Conservation (phyloP, 306 rosid genomes). For the Prunus armeniaca region DNA sequence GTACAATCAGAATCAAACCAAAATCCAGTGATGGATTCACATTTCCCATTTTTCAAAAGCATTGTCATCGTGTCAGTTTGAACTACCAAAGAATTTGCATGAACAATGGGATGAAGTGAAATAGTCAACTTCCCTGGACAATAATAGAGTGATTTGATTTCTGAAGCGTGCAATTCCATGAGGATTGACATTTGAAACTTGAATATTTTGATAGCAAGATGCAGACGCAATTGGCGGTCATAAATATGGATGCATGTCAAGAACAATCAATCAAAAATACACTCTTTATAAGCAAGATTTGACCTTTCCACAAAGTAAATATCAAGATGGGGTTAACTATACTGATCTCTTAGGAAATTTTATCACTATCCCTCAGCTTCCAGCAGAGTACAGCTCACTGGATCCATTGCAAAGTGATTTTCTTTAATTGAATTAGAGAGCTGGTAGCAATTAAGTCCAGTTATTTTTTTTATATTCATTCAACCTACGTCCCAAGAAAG, state of each 20-base stretch:
- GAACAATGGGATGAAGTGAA: background rate
- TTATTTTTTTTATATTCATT: slow-evolving; percentile 10
- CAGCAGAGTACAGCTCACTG: slow-evolving; percentile 17
- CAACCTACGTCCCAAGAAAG: slow-evolving; percentile 14
- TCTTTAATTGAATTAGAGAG: slow-evolving; percentile 5
- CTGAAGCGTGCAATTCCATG: background rate
- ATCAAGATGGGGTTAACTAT: background rate
- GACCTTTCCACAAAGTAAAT: slow-evolving; percentile 1
- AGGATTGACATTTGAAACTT: background rate
- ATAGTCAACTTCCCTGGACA: slow-evolving; percentile 2
- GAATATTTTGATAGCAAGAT: background rate
- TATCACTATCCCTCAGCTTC: background rate
- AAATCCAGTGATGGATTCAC: background rate
- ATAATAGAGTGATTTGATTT: background rate
- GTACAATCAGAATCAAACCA: background rate
- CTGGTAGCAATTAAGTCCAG: slow-evolving; percentile 6
- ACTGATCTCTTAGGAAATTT: background rate
- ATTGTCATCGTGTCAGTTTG: background rate
- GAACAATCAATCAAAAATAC: slow-evolving; percentile 1
- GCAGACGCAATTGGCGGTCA: background rate
- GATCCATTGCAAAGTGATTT: background rate
- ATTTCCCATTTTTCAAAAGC: background rate
- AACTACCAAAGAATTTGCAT: background rate
- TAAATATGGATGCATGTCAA: slow-evolving; percentile 9
- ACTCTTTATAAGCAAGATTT: background rate